Evolutionary conservation across 176 grass and related monocot genomes (phyloP).

Genomic region (Pharus latifolius): DNA sequence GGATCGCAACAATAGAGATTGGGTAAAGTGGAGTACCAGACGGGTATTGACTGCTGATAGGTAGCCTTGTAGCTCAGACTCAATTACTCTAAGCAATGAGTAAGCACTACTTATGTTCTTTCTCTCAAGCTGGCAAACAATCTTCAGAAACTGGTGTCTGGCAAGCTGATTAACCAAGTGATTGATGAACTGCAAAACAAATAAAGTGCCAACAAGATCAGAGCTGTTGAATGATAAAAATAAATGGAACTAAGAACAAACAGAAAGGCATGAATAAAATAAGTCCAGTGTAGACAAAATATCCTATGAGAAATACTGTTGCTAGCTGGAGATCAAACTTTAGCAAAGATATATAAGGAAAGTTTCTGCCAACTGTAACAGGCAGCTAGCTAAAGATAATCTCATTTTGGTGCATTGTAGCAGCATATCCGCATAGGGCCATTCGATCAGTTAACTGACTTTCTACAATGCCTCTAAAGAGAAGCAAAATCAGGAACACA

Average conservation of each 20-base stretch:
- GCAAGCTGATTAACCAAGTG: conserved; percentile 95
- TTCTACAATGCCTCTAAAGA: neutral
- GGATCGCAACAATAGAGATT: neutral
- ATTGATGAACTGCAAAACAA: conserved; percentile 79
- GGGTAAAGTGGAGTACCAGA: conserved; percentile 35
- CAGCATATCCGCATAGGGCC: neutral
- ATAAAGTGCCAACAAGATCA: neutral
- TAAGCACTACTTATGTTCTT: conserved; percentile 58
- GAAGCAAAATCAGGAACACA: neutral
- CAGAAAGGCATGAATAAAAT: neutral
- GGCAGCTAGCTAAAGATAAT: neutral
- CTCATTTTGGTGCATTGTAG: neutral
- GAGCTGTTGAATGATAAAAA: neutral
- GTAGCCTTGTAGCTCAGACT: conserved; percentile 90
- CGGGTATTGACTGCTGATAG: conserved; percentile 60
- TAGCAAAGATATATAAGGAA: neutral
- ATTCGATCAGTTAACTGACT: neutral
- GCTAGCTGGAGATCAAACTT: neutral
- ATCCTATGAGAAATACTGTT: neutral
- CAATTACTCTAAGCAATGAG: conserved; percentile 83
- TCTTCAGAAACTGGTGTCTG: conserved; percentile 85
- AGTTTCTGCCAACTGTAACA: neutral
- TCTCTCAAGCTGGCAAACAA: conserved; percentile 92
- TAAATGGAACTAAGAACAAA: neutral
- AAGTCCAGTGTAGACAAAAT: neutral